Percentiles rank a stretch among this genome's conserved stretches.
phyloP scores from a whole-genome alignment of 2,329 filamentous ascomycete species.

The Trematosphaeria pertusa region DNA sequence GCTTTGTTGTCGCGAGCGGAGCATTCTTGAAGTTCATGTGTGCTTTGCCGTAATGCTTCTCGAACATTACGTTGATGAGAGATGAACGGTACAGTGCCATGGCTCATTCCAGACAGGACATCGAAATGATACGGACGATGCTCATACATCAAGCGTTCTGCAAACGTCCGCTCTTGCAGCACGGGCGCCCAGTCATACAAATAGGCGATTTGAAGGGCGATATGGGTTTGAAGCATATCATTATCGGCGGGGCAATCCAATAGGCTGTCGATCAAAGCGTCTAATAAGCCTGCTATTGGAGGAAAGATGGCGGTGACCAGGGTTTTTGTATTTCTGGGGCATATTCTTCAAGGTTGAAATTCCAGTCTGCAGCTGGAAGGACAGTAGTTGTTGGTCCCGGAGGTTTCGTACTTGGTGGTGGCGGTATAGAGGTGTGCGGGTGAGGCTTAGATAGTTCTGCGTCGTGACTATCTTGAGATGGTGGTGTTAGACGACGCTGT shows the following conservation, averaged over 20 bases:
- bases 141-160: slow-evolving; percentile 9
- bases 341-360: slow-evolving; percentile 8
- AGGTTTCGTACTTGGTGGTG: slow-evolving; percentile 6
- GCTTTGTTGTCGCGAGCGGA: slow-evolving; percentile 11
- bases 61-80: slow-evolving; percentile 12
- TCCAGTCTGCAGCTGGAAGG: slow-evolving; percentile 14
- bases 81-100: slow-evolving; percentile 9
- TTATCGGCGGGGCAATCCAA: slow-evolving; percentile 9
- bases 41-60: slow-evolving; percentile 9
- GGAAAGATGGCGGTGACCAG: slow-evolving; percentile 5
- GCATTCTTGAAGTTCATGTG: slow-evolving; percentile 10
- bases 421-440: slow-evolving; percentile 3
- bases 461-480: slow-evolving; percentile 6
- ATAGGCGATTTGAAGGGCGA: slow-evolving; percentile 10
- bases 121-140: slow-evolving; percentile 19
- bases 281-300: slow-evolving; percentile 10
- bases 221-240: slow-evolving; percentile 5
- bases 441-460: slow-evolving; percentile 5
- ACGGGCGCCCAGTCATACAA: slow-evolving; percentile 5
- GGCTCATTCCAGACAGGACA: slow-evolving; percentile 14
- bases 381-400: slow-evolving; percentile 12
- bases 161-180: slow-evolving; percentile 7
- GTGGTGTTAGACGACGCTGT: slow-evolving; percentile 7
- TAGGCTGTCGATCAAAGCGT: slow-evolving; percentile 12
- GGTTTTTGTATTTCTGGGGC: slow-evolving; percentile 1